Evolutionary conservation across 2,329 filamentous ascomycete species (phyloP).

Genomic region (Pseudogymnoascus sp.): DNA sequence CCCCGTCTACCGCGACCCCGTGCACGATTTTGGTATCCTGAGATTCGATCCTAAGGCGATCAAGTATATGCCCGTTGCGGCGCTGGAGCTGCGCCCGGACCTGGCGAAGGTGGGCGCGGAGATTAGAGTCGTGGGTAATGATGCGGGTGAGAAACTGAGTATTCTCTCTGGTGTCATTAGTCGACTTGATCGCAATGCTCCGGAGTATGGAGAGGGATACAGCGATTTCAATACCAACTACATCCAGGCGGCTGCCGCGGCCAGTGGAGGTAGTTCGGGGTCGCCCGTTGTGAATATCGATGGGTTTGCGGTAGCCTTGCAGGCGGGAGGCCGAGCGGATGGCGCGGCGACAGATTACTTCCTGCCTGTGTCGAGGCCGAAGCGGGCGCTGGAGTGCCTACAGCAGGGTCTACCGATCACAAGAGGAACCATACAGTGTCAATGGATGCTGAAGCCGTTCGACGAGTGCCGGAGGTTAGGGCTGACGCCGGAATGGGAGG

Average conservation of each 20-base stretch:
- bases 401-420: conserved; percentile 66
- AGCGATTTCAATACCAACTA: conserved; percentile 96
- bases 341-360: conserved; percentile 98
- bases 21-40: conserved; percentile 96
- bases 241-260: conserved; percentile 94
- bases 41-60: conserved; percentile 93
- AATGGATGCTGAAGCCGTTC: conserved; percentile 94
- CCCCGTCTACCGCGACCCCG: conserved; percentile 94
- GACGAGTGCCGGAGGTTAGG: conserved; percentile 91
- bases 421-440: conserved; percentile 95
- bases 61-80: conserved; percentile 89
- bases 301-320: conserved; percentile 82
- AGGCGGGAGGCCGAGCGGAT: conserved; percentile 88
- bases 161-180: conserved; percentile 97
- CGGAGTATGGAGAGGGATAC: conserved; percentile 95
- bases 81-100: conserved; percentile 74
- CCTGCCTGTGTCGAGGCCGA: conserved; percentile 80
- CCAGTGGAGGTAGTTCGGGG: conserved; percentile 94
- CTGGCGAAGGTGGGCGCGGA: conserved; percentile 85
- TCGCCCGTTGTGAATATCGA: conserved; percentile 96
- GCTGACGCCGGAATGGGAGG: conserved; percentile 77
- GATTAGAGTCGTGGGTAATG: conserved; percentile 95
- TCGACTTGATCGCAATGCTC: conserved; percentile 89
- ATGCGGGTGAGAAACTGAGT: conserved; percentile 96
- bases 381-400: conserved; percentile 80